These are phyloP conservation scores for Mycena crocata DNA, from an alignment of 768 basidiomycete species.

Conservation along the genomic window DNA sequence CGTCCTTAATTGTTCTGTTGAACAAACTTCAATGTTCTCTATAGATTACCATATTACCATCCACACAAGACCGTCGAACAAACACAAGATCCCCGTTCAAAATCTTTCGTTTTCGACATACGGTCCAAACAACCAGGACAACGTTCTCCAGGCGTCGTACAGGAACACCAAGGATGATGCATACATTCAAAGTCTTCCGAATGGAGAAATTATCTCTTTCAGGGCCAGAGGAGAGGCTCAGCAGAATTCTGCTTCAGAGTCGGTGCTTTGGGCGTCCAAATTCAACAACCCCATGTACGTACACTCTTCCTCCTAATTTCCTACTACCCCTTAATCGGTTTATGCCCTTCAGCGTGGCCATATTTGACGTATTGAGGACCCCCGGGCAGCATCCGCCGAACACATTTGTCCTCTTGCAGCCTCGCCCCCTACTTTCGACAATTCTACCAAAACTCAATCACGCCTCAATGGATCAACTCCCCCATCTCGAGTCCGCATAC, in stretches of 20 bases:
- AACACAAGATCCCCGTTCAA: slow-evolving; percentile 64
- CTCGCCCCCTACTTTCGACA: slow-evolving; percentile 79
- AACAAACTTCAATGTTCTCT: background rate
- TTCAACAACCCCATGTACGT: slow-evolving; percentile 80
- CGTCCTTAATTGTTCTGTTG: slow-evolving; percentile 26
- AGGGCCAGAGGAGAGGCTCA: slow-evolving; percentile 51
- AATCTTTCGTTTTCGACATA: slow-evolving; percentile 92
- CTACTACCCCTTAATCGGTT: slow-evolving; percentile 1
- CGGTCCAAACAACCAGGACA: slow-evolving; percentile 92
- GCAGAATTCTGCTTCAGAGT: slow-evolving; percentile 37
- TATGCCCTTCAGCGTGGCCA: slow-evolving; percentile 70
- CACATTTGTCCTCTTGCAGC: slow-evolving; percentile 90
- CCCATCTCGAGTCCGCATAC: slow-evolving; percentile 75
- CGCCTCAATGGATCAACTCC: slow-evolving; percentile 44
- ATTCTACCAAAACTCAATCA: slow-evolving; percentile 71
- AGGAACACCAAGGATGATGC: slow-evolving; percentile 79
- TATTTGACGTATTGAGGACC: slow-evolving; percentile 78
- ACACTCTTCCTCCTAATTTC: background rate
- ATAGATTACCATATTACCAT: slow-evolving; percentile 93
- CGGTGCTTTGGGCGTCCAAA: slow-evolving; percentile 67
- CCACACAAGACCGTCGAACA: slow-evolving; percentile 62
- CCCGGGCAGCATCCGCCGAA: slow-evolving; percentile 42
- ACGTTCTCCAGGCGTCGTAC: slow-evolving; percentile 77
- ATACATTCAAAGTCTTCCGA: slow-evolving; percentile 85
- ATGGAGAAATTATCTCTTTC: slow-evolving; percentile 84